A percentile compares a stretch with the other conserved stretches of the same genome.
Conservation (phyloP, 2,329 filamentous ascomycete genomes). For the Tolypocladium ovalisporum region DNA sequence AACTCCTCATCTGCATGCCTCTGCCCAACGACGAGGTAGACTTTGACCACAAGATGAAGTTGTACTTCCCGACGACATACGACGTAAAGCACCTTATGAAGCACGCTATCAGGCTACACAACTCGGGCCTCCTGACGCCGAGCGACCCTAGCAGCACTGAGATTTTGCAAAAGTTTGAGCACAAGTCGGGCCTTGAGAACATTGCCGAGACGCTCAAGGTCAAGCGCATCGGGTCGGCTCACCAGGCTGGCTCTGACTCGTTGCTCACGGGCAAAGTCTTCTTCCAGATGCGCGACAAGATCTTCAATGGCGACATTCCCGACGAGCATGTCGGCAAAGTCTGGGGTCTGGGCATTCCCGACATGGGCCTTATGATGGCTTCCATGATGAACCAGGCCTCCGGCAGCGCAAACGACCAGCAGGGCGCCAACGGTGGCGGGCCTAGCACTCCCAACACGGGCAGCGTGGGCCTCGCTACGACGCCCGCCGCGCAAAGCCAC, state of each 20-base stretch:
- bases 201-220: conserved; percentile 89
- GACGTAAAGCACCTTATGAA: conserved; percentile 98
- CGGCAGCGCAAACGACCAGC: conserved; percentile 28
- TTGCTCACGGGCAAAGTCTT: conserved; percentile 90
- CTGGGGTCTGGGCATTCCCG: conserved; percentile 77
- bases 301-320: conserved; percentile 74
- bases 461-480: conserved; percentile 35
- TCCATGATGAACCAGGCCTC: conserved; percentile 22
- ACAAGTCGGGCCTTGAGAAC: conserved; percentile 85
- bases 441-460: conserved; percentile 62
- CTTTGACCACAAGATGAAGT: conserved; percentile 79
- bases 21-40: conserved; percentile 83
- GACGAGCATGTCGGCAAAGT: conserved; percentile 81
- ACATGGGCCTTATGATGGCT: conserved; percentile 33
- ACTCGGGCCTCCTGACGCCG: conserved; percentile 50
- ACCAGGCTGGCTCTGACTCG: conserved; percentile 90
- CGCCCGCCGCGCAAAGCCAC: conserved; percentile 37
- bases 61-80: conserved; percentile 87
- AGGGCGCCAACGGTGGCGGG: conserved; percentile 25
- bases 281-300: conserved; percentile 81
- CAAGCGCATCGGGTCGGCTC: conserved; percentile 74
- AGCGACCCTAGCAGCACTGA: conserved; percentile 55
- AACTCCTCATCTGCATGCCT: conserved; percentile 73
- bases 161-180: conserved; percentile 74
- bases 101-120: conserved; percentile 63